Evolutionary conservation across 2,329 filamentous ascomycete species (phyloP), one percentile per base, ranked within the genome.

Genomic region (Saccharata proteae): DNA sequence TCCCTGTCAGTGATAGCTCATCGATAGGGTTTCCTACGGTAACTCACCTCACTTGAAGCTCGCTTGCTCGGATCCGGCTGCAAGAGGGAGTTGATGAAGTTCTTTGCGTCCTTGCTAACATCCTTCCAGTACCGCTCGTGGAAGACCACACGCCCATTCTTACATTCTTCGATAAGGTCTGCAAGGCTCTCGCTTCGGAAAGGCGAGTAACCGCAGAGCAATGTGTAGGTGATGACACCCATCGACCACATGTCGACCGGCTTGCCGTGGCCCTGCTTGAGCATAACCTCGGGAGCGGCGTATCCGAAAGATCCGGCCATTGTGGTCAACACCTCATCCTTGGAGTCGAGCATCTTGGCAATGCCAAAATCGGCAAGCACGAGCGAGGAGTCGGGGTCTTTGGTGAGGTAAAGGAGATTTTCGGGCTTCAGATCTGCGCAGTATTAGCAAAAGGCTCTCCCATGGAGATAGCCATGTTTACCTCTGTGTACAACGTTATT

Each of bases 221-320:
- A 69, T 11, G 90, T 98, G 61, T 98, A 98, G 24, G 90, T 96
- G 49, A 98, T 98, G 49, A 98, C 90, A 40, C 90, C 90, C 60
- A 98, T 71, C 3, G 90, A 96, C 90, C 90, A 98, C 83, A 98
- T 93, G 54, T 98, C 90, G 19, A 96, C 90, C 4, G 90, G 84
- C 60, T 96, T 98, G 54, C 90, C 90, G 55, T 98, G 92, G 13
- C 90, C 90, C 51, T 83, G 77, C 67, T 94, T 94, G 42, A 93
- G 69, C 90, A 98, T 98, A 37, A 98, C 86, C 57, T 98, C 90
- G 6, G 90, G 90, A 2, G 90, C 90, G 13, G 90, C 90, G 50
- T 98, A 98, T 33, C 90, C 90, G 52, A 98, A 96, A 0, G 90
- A 96, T 25, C 90, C 90, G 25, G 90, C 90, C 90, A 98, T 98